Conservation (phyloP, 805 yeast genomes). For the Sugiyamaella americana region DNA sequence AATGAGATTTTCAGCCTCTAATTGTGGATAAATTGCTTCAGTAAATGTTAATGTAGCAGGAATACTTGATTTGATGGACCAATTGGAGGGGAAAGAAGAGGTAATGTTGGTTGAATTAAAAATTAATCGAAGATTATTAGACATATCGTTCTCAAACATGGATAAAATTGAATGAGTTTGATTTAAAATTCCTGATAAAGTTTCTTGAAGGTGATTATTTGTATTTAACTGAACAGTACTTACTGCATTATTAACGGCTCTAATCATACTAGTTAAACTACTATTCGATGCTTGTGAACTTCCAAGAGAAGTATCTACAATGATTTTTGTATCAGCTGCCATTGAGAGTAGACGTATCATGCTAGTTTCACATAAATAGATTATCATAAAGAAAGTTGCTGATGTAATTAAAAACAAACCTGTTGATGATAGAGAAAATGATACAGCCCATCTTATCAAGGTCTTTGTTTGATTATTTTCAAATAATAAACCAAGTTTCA, state of each 20-base stretch:
- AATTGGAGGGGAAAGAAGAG: background rate
- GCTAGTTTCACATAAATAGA: constrained; percentile 3
- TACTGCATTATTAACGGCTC: no score
- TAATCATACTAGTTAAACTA: no score
- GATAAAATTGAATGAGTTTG: background rate
- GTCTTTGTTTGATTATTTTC: background rate
- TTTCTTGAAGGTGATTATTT: background rate
- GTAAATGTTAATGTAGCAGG: background rate
- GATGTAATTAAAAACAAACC: background rate
- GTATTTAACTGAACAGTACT: background rate
- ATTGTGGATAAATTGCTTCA: background rate
- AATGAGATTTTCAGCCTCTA: background rate
- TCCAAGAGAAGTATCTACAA: no score
- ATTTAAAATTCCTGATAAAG: background rate
- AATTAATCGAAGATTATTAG: background rate
- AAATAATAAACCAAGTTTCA: background rate
- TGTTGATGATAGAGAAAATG: background rate
- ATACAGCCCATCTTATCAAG: background rate
- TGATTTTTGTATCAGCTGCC: no score
- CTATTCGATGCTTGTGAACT: no score
- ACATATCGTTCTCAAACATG: background rate
- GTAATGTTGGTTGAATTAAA: background rate
- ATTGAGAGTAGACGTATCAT: background rate
- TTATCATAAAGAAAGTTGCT: constrained; percentile 5
- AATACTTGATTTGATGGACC: background rate